Conservation (phyloP, 139 green algal species). For the Deuterostichococcus epilithicus region DNA sequence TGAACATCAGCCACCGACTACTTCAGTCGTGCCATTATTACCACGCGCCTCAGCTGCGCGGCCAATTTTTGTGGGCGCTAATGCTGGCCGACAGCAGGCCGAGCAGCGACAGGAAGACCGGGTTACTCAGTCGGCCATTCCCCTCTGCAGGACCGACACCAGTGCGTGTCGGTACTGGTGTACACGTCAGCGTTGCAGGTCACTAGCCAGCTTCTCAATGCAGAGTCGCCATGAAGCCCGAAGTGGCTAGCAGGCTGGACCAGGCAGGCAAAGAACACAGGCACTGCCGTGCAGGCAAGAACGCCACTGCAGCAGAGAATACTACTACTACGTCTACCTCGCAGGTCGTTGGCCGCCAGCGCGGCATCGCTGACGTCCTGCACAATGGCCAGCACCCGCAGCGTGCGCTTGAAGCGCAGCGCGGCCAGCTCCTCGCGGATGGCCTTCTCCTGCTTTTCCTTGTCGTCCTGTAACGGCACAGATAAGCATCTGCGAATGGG, state of each 20-base stretch:
- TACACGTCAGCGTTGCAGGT: too few relatives aligned
- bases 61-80: constrained; percentile 76
- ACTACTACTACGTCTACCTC: constrained; percentile 26
- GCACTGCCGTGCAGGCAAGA: not conserved
- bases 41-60: not conserved
- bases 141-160: constrained; percentile 36
- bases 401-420: constrained; percentile 34
- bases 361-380: constrained; percentile 71
- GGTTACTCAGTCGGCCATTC: constrained; percentile 28
- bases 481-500: too few relatives aligned
- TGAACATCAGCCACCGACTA: too few relatives aligned
- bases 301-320: not conserved
- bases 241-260: constrained; percentile 14
- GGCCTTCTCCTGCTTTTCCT: constrained; percentile 16
- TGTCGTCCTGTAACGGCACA: not conserved
- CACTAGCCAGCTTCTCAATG: too few relatives aligned
- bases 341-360: constrained; percentile 66
- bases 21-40: too few relatives aligned
- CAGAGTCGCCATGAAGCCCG: too few relatives aligned
- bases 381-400: constrained; percentile 59
- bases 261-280: too few relatives aligned
- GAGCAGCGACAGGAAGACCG: constrained; percentile 43
- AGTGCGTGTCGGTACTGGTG: too few relatives aligned
- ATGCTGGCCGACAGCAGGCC: constrained; percentile 69
- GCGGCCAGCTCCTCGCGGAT: constrained; percentile 33